Evolutionary conservation across 768 basidiomycete genomes (phyloP).

Genomic region (Termitomyces sp.): DNA sequence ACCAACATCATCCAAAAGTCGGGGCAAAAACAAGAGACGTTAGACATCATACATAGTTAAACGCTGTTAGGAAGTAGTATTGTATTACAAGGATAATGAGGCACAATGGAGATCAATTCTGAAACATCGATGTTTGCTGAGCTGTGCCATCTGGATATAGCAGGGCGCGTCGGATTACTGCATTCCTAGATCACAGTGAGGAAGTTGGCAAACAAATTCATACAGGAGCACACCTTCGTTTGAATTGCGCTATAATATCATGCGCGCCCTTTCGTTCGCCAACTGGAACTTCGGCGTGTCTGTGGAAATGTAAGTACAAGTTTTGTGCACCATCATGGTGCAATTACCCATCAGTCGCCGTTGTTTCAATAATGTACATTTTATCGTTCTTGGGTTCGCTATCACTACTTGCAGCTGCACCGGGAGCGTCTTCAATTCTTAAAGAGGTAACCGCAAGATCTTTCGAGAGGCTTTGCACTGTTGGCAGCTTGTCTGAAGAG

Average conservation of each 20-base stretch:
- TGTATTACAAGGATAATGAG: background rate
- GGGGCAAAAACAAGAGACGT: constrained; percentile 30
- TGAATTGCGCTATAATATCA: constrained; percentile 54
- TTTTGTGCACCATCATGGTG: background rate
- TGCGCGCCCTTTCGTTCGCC: constrained; percentile 43
- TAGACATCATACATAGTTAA: constrained; percentile 12
- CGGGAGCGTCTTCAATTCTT: constrained; percentile 69
- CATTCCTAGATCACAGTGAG: constrained; percentile 33
- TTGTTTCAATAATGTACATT: constrained; percentile 76
- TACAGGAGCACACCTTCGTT: constrained; percentile 45
- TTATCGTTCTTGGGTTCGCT: constrained; percentile 46
- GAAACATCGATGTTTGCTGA: background rate
- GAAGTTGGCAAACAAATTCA: background rate
- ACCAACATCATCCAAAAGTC: constrained; percentile 10
- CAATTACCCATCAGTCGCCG: constrained; percentile 37
- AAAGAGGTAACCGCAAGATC: constrained; percentile 47
- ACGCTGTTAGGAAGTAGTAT: background rate
- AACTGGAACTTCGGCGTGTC: constrained; percentile 19
- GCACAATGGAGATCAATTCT: background rate
- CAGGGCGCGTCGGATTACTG: constrained; percentile 49
- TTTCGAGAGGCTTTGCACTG: constrained; percentile 46
- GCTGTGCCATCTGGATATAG: constrained; percentile 34
- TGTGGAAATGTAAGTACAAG: constrained; percentile 5
- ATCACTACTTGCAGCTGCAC: constrained; percentile 47
- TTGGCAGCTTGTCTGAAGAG: constrained; percentile 28